Percentiles rank a stretch among this genome's conserved stretches.
Evolutionary conservation across 768 basidiomycete genomes (phyloP).

Genomic region (Macrolepiota dolichaula): DNA sequence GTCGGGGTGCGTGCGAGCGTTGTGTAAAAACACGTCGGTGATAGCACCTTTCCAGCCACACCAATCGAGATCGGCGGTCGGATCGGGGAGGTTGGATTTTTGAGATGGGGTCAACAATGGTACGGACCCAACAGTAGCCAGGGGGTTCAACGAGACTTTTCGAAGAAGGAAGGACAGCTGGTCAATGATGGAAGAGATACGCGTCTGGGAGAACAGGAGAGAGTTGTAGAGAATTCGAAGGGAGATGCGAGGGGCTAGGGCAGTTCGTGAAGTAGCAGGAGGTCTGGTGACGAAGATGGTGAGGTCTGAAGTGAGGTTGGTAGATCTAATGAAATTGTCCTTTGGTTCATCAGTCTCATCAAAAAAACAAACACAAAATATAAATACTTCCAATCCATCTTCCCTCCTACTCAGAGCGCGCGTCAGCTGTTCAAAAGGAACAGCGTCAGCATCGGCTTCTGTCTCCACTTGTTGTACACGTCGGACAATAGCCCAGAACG

Average conservation of each 20-base stretch:
- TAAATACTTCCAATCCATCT: conserved; percentile 55
- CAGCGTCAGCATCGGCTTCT: conserved; percentile 76
- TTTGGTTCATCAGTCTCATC: conserved; percentile 80
- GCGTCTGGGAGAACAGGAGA: conserved; percentile 76
- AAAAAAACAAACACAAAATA: conserved; percentile 96
- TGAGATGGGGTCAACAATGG: conserved; percentile 76
- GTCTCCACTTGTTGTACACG: conserved; percentile 81
- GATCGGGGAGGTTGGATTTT: conserved; percentile 70
- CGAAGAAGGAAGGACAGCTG: conserved; percentile 81
- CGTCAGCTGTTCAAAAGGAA: conserved; percentile 79
- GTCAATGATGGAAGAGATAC: conserved; percentile 78
- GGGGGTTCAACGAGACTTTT: conserved; percentile 64
- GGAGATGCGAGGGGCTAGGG: conserved; percentile 71
- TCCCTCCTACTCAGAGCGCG: conserved; percentile 64
- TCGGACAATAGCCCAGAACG: conserved; percentile 85
- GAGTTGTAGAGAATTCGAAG: conserved; percentile 93
- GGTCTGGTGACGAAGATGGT: conserved; percentile 85
- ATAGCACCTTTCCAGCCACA: conserved; percentile 97
- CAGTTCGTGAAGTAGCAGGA: conserved; percentile 60
- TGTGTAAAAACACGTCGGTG: conserved; percentile 88
- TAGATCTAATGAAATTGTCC: conserved; percentile 73
- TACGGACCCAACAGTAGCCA: conserved; percentile 72
- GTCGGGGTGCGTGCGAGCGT: conserved; percentile 78
- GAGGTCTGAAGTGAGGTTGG: conserved; percentile 86
- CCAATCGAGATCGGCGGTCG: conserved; percentile 89